phyloP scores from a whole-genome alignment of 352 stramenopile genomes.

The Thalassiosira oceanica region DNA sequence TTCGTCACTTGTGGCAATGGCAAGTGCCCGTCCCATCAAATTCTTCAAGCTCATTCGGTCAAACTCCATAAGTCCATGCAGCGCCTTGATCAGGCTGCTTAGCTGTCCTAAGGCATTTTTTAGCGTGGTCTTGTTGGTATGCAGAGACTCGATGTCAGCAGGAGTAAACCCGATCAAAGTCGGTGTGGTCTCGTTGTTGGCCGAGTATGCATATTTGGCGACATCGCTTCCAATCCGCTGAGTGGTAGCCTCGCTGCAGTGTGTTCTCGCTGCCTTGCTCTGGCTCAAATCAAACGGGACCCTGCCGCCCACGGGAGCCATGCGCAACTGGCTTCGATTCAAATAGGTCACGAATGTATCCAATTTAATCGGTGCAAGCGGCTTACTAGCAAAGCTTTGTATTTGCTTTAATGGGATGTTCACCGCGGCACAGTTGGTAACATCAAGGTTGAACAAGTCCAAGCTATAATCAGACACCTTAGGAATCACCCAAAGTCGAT shows the following conservation, averaged over 20 bases:
- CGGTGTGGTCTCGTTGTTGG: constrained; percentile 76
- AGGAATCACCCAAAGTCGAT: constrained; percentile 84
- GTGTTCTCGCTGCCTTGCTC: constrained; percentile 87
- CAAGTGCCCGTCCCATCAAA: constrained; percentile 78
- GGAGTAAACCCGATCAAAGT: constrained; percentile 80
- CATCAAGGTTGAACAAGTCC: constrained; percentile 58
- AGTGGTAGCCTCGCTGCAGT: constrained; percentile 91
- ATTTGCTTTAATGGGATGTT: constrained; percentile 82
- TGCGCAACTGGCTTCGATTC: constrained; percentile 57
- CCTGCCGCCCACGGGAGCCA: constrained; percentile 59
- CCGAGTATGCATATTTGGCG: constrained; percentile 79
- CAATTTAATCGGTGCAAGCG: constrained; percentile 80
- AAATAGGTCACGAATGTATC: constrained; percentile 77
- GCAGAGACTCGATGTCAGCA: constrained; percentile 72
- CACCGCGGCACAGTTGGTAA: constrained; percentile 80
- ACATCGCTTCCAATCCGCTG: constrained; percentile 91
- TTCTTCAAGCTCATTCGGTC: constrained; percentile 82
- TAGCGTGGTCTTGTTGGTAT: constrained; percentile 63
- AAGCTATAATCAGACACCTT: constrained; percentile 82
- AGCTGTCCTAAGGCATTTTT: constrained; percentile 74
- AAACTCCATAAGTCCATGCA: constrained; percentile 82
- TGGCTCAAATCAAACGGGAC: constrained; percentile 91
- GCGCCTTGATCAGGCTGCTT: constrained; percentile 73
- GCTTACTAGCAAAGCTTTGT: constrained; percentile 76
- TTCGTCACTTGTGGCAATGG: constrained; percentile 82